Conservation (phyloP, 148 eudicot species). For the Cornus kousa region DNA sequence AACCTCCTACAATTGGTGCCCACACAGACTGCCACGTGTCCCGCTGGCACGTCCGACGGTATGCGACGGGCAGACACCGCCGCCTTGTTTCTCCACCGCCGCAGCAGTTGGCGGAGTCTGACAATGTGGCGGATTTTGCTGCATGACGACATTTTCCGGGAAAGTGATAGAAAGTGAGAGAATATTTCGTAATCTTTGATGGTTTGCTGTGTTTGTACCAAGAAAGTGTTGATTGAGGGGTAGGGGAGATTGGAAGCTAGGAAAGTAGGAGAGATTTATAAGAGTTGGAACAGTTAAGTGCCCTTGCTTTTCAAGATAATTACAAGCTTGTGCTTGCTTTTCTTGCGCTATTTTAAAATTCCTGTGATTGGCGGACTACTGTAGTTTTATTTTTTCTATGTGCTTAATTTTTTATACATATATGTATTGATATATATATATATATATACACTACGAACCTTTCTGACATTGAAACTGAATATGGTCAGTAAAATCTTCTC, state of each 20-base stretch:
- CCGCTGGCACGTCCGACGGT: slow-evolving; percentile 77
- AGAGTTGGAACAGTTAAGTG: background rate
- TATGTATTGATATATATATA: too few relatives aligned
- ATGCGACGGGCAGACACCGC: slow-evolving; percentile 25
- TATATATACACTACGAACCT: too few relatives aligned
- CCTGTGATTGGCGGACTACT: too few relatives aligned
- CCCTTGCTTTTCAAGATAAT: slow-evolving; percentile 16
- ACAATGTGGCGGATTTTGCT: slow-evolving; percentile 81
- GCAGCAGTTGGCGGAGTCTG: slow-evolving; percentile 54
- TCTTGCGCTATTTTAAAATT: too few relatives aligned
- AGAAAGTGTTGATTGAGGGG: background rate
- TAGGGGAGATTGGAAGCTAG: slow-evolving; percentile 10
- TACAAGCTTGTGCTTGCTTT: slow-evolving; percentile 1
- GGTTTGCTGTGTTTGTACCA: background rate
- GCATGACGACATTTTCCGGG: slow-evolving; percentile 45
- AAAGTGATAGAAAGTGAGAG: background rate
- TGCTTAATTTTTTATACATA: too few relatives aligned
- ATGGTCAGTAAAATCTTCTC: too few relatives aligned
- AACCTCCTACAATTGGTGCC: slow-evolving; percentile 52
- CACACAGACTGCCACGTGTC: slow-evolving; percentile 73
- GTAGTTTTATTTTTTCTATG: too few relatives aligned
- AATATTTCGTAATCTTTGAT: background rate
- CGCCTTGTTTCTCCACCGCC: slow-evolving; percentile 69
- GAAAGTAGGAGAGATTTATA: slow-evolving; percentile 19
- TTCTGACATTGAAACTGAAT: too few relatives aligned